Evolutionary conservation across 805 yeast species (phyloP), one percentile per base, ranked within the genome.

Genomic region (Wilhelminamyces savonicus): DNA sequence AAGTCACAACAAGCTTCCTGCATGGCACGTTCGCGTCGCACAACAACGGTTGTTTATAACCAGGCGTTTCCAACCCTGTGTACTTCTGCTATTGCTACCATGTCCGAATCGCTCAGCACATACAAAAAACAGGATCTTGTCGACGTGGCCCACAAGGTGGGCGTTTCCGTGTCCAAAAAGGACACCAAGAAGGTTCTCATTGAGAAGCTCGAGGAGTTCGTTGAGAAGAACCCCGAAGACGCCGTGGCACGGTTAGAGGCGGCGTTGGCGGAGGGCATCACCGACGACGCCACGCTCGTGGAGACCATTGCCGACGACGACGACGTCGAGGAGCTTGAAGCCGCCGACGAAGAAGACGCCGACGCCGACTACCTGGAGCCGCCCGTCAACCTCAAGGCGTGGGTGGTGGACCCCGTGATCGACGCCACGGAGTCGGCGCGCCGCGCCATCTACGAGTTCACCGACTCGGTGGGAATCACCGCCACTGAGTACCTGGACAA

Each of bases 101-200:
- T n/a, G n/a, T n/a, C n/a, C n/a, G n/a, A n/a, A n/a, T n/a, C n/a
- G n/a, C n/a, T n/a, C n/a, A n/a, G 42, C 23, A 36, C 47, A 24
- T 58, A 43, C 39, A 64, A 58, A 40, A 64, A 64, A 44, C 66
- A 67, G 24, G 70, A 64, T 30, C 50, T 64, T 36, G 47, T 56
- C 40, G 44, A 41, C 24, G 59, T 54, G 23, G 56, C 58, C 35
- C 54, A 44, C 23, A 58, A 56, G 35, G 54, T 58, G 23, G 69
- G 59, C 21, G 39, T 62, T 18, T 43, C 51, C 27, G 50, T 56
- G 21, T 43, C 50, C 28, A 37, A 59, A 24, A 64, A 63, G 40
- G 69, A 62, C 41, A 63, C 69, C 26, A 64, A 64, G 47, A 59
- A 54, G 41, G 46, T 56, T 4, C 56, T 64, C 44, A 45, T 61